Evolutionary conservation across 176 grass and related monocot genomes (phyloP).

Genomic region (Lolium multiflorum): DNA sequence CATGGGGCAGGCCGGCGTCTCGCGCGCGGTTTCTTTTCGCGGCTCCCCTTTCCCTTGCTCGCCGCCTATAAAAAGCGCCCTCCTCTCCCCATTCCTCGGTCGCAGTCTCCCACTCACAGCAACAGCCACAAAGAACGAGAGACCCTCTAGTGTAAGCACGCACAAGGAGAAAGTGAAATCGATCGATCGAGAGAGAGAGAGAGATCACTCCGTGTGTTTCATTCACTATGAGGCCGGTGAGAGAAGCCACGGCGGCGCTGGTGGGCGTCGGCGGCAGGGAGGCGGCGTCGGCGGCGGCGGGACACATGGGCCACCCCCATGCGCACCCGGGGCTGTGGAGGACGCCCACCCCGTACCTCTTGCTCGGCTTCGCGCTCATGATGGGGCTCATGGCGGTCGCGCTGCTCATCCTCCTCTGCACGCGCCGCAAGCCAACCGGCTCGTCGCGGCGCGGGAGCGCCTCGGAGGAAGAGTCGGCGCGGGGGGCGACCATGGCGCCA

Average conservation of each 20-base stretch:
- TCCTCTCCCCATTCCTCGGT: not conserved
- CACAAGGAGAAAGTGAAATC: no score
- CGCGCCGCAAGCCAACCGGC: not conserved
- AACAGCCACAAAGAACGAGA: no score
- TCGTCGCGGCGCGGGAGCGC: no score
- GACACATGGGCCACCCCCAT: not conserved
- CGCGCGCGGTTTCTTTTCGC: no score
- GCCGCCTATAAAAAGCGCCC: not conserved
- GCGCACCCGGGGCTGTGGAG: constrained; percentile 22
- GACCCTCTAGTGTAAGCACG: no score
- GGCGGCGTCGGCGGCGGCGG: no score
- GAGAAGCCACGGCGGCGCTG: not conserved
- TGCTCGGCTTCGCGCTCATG: no score
- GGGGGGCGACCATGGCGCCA: not conserved
- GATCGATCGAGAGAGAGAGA: no score
- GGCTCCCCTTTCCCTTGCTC: no score
- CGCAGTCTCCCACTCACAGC: not conserved
- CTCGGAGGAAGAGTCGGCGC: not conserved
- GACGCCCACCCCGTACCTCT: no score
- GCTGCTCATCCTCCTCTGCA: constrained; percentile 49
- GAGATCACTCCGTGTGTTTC: not conserved
- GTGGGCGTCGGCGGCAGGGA: not conserved
- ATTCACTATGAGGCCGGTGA: not conserved
- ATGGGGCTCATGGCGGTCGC: constrained; percentile 37
- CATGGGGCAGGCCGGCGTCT: not conserved